Percentiles rank a stretch among this genome's conserved stretches.
Evolutionary conservation across 2,329 filamentous ascomycete genomes (phyloP).

Genomic region (Xylaria sp.): DNA sequence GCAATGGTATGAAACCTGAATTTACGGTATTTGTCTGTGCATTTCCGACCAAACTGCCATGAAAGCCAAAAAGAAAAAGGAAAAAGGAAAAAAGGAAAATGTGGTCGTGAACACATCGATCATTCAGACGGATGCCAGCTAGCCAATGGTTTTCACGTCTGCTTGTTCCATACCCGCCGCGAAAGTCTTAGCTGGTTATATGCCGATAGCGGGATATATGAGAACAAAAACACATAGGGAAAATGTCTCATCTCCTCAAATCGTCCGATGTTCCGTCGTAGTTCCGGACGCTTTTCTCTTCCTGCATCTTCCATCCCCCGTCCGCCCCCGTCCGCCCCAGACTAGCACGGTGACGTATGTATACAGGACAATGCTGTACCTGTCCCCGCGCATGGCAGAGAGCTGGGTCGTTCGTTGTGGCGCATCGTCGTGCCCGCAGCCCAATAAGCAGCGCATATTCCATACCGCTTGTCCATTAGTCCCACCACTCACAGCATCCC

Average conservation of each 20-base stretch:
- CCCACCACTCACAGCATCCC: slow-evolving; percentile 13
- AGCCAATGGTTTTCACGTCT: background rate
- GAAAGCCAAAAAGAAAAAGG: background rate
- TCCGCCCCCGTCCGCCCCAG: background rate
- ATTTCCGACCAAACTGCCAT: background rate
- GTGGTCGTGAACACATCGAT: slow-evolving; percentile 23
- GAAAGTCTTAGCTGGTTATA: background rate
- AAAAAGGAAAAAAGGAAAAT: slow-evolving; percentile 7
- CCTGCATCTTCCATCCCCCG: background rate
- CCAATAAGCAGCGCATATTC: slow-evolving; percentile 18
- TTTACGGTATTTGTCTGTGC: background rate
- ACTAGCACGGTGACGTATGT: background rate
- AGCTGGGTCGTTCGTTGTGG: background rate
- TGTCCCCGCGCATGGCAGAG: background rate
- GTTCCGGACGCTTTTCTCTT: slow-evolving; percentile 2
- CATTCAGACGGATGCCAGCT: slow-evolving; percentile 8
- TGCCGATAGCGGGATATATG: background rate
- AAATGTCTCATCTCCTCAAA: background rate
- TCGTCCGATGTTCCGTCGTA: slow-evolving; percentile 10
- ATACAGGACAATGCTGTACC: background rate
- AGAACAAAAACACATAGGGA: background rate
- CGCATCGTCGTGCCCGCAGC: background rate
- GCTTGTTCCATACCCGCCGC: background rate
- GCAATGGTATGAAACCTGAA: background rate
- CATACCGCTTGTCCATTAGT: background rate